A percentile compares a stretch with the other conserved stretches of the same genome.
Evolutionary conservation across 192 early-diverging fungal genomes (phyloP).

Genomic region (Coemansia umbellata): DNA sequence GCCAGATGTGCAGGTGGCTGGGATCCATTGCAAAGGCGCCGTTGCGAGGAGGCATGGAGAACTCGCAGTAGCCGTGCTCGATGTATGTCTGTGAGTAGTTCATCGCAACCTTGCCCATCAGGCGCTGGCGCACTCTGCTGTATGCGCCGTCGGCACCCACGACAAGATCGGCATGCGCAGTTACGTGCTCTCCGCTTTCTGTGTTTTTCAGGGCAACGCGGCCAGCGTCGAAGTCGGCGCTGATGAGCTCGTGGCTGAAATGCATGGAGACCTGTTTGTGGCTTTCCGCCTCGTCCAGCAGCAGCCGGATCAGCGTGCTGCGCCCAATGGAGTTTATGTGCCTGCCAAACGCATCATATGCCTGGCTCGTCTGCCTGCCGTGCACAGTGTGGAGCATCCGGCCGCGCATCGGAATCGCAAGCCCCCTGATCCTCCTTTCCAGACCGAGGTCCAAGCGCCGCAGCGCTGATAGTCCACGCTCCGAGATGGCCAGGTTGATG

Average conservation of each 20-base stretch:
- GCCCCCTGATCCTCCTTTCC: constrained; percentile 61
- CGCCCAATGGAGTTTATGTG: constrained; percentile 94
- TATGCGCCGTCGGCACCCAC: constrained; percentile 90
- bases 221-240: constrained; percentile 71
- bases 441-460: constrained; percentile 63
- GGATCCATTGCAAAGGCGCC: constrained; percentile 81
- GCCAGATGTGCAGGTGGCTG: constrained; percentile 97
- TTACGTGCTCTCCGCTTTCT: constrained; percentile 37
- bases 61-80: constrained; percentile 87
- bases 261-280: constrained; percentile 65
- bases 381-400: constrained; percentile 83
- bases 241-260: constrained; percentile 69
- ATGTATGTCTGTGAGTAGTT: constrained; percentile 89
- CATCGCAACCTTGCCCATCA: constrained; percentile 79
- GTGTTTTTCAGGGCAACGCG: constrained; percentile 26
- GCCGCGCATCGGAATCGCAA: constrained; percentile 85
- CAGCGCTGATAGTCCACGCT: constrained; percentile 81
- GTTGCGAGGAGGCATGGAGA: constrained; percentile 71
- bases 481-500: constrained; percentile 92
- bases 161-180: constrained; percentile 66
- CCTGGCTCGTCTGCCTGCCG: constrained; percentile 69
- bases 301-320: constrained; percentile 71
- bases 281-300: constrained; percentile 71
- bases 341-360: constrained; percentile 86
- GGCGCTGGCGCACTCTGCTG: constrained; percentile 69